Evolutionary conservation across 441 rosid species (phyloP), one percentile per base, ranked within the genome.

Genomic region (Populus hybrid): DNA sequence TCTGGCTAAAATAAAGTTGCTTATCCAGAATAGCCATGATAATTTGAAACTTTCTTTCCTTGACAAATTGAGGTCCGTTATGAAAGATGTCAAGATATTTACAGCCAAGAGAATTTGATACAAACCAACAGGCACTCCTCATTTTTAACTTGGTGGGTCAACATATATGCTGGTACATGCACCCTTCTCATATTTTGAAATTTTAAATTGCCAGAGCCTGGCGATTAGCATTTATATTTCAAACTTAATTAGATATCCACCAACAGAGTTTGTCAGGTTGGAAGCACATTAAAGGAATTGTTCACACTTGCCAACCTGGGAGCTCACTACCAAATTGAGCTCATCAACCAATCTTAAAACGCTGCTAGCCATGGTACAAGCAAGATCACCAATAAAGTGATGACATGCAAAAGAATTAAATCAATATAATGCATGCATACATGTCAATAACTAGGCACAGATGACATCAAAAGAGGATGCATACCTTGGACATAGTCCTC

Each of bases 401-500:
- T 61, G 28, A 10, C 26, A 21, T 61, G 66, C 28, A 21, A 61
- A 61, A 46, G 20, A 12, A 21, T 61, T 61, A 61, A 61, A 21
- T 61, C 66, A 61, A 4, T 61, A 21, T 21, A 2, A 61, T 61
- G 66, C 26, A 61, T 61, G 26, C 66, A 61, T 61, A 23, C 6
- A 21, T 21, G 66, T 61, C 69, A 77, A 61, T 28, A 67, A 42
- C n/a, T 16, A 53, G 18, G 71, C 23, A 69, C 6, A 14, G 20
- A 2, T 26, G 61, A 32, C 67, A 69, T 12, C 28, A 35, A 23
- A 72, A 75, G 57, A 12, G 67, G 71, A 78, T 11, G 50, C 75
- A 34, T 3, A 96, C 99, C 99, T 93, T 96, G 83, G 98, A 77
- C 72, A 90, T 82, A 53, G 94, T 89, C 85, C 98, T 90, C 69